Percentiles rank a stretch among this genome's conserved stretches.
phyloP scores from a whole-genome alignment of 352 stramenopile genomes.

The Peronospora belbahrii region DNA sequence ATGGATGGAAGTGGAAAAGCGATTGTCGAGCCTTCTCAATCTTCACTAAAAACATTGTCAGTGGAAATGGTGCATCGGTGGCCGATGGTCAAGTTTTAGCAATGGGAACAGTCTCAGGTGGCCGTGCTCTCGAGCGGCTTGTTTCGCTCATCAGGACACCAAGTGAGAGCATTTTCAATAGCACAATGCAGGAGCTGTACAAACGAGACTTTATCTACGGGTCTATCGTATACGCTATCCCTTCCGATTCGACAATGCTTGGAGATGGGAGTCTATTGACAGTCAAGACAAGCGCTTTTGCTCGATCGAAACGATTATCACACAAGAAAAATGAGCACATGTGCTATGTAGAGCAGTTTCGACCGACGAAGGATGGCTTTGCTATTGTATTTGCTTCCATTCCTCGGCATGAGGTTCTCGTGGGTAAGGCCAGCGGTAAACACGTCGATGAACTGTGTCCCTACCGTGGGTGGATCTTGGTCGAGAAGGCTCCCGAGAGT shows the following conservation, averaged over 20 bases:
- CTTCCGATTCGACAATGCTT: not conserved
- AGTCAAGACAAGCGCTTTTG: slow-evolving; percentile 34
- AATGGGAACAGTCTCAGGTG: slow-evolving; percentile 25
- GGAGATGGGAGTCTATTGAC: slow-evolving; percentile 11
- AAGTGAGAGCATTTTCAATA: slow-evolving; percentile 32
- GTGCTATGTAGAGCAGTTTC: slow-evolving; percentile 33
- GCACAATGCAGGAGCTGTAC: slow-evolving; percentile 33
- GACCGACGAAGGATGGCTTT: slow-evolving; percentile 26
- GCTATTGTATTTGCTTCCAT: slow-evolving; percentile 24
- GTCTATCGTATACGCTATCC: slow-evolving; percentile 26
- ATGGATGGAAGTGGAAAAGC: slow-evolving; percentile 31
- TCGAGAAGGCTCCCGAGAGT: slow-evolving; percentile 23
- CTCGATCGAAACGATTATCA: slow-evolving; percentile 19
- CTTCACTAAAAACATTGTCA: slow-evolving; percentile 16
- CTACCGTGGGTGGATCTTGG: slow-evolving; percentile 20
- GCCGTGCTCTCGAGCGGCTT: slow-evolving; percentile 16
- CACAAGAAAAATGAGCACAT: slow-evolving; percentile 37
- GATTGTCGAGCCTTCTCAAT: slow-evolving; percentile 26
- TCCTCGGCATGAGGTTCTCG: slow-evolving; percentile 18
- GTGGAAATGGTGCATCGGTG: slow-evolving; percentile 7
- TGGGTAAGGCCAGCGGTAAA: slow-evolving; percentile 27
- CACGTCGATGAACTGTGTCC: slow-evolving; percentile 24
- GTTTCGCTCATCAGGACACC: slow-evolving; percentile 16
- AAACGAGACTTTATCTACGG: slow-evolving; percentile 42
- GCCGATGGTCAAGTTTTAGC: slow-evolving; percentile 19